phyloP scores from a whole-genome alignment of 2,329 filamentous ascomycete species.

The Colletotrichum sp. region DNA sequence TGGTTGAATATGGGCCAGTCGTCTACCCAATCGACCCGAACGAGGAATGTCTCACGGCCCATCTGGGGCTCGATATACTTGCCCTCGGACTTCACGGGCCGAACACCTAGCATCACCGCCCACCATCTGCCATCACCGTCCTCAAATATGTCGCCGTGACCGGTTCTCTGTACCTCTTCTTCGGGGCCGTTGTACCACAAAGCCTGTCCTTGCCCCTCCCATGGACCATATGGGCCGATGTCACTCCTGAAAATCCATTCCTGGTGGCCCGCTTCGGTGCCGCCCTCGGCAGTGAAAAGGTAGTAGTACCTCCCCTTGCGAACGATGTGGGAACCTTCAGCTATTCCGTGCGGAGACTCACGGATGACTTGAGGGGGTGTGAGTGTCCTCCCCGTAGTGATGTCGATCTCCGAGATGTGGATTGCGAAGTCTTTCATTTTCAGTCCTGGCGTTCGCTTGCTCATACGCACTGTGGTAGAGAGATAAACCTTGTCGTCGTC shows the following conservation, averaged over 20 bases:
- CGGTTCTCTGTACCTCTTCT: slow-evolving; percentile 54
- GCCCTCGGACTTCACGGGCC: slow-evolving; percentile 34
- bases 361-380: slow-evolving; percentile 38
- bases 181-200: slow-evolving; percentile 50
- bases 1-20: slow-evolving; percentile 58
- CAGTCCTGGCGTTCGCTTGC: slow-evolving; percentile 37
- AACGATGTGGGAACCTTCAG: slow-evolving; percentile 47
- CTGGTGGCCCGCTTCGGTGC: slow-evolving; percentile 53
- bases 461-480: slow-evolving; percentile 43
- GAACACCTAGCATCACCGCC: slow-evolving; percentile 50
- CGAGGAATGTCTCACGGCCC: slow-evolving; percentile 54
- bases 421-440: slow-evolving; percentile 58
- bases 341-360: slow-evolving; percentile 41
- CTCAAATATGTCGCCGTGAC: slow-evolving; percentile 53
- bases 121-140: slow-evolving; percentile 50
- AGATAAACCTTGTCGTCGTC: slow-evolving; percentile 54
- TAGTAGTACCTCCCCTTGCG: slow-evolving; percentile 39
- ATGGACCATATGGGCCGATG: slow-evolving; percentile 48
- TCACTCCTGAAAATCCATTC: slow-evolving; percentile 56
- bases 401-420: slow-evolving; percentile 47
- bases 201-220: slow-evolving; percentile 50
- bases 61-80: slow-evolving; percentile 45
- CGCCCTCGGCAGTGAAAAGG: slow-evolving; percentile 44
- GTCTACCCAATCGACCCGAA: slow-evolving; percentile 52
- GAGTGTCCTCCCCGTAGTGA: slow-evolving; percentile 44